Percentiles rank a stretch among this genome's conserved stretches.
Conservation (phyloP, 2,329 filamentous ascomycete species). For the Claviceps digitariae region DNA sequence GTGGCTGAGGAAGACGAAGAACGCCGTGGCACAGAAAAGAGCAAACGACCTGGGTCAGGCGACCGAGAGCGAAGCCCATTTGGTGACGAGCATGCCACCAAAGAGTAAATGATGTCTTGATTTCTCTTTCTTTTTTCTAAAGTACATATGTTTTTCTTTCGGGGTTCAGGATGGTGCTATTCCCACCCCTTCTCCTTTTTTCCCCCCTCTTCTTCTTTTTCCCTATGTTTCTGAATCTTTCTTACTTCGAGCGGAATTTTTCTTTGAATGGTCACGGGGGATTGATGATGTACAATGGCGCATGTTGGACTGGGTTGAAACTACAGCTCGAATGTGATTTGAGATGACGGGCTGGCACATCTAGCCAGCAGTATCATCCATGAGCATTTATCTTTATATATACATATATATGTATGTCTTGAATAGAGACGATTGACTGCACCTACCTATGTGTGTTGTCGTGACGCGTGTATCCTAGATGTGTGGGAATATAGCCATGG, state of each 20-base stretch:
- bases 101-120: constrained; percentile 21
- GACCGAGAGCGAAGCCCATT: constrained; percentile 35
- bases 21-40: constrained; percentile 23
- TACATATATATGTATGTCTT: not conserved
- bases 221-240: not conserved
- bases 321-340: constrained; percentile 1
- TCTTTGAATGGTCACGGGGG: not conserved
- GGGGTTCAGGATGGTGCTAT: not conserved
- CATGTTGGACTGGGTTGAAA: not conserved
- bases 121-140: not conserved
- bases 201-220: not conserved
- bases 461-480: too few species aligned
- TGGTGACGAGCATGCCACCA: constrained; percentile 44
- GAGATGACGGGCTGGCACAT: constrained; percentile 2
- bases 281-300: constrained; percentile 5
- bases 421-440: constrained; percentile 3
- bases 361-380: constrained; percentile 1
- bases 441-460: not conserved
- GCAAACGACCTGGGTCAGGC: constrained; percentile 12
- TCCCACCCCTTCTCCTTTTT: not conserved
- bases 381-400: not conserved
- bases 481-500: not conserved
- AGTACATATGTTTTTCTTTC: constrained; percentile 3
- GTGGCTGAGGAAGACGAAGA: constrained; percentile 37
- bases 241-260: not conserved